Base-by-base conservation (phyloP, 202 grass and related monocot genomes). In the Zizania palustris region DNA sequence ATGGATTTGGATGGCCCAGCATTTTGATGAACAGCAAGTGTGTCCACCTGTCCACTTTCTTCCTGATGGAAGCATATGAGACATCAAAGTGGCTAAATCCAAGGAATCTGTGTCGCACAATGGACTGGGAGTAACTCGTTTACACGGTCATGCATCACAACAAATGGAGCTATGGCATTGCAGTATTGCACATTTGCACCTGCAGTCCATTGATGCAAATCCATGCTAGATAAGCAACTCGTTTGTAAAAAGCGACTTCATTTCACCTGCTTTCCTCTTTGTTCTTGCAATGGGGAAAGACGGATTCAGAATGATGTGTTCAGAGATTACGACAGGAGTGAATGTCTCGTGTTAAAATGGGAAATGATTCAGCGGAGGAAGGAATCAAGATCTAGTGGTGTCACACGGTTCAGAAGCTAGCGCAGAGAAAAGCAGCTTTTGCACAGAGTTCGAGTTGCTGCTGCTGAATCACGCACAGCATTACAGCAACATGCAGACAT, bases 341-440 rank as follows among this genome's bases (percentile, higher is more conserved):
- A 36, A 46, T 46, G 20, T 13, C 65, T 8, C 12, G 1, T 8
- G 21, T 20, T n/a, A 45, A 45, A 46, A 67, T 14, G 41, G 67
- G 13, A 56, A 75, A 68, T 68, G 71, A 75, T 83, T 60, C 34
- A 39, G n/a, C 13, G 12, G 6, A 48, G 49, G 72, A 69, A 83
- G 54, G 54, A 83, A 76, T 42, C 80, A 49, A 83, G 39, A 22
- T 41, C 34, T 40, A 60, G n/a, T 65, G 49, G 49, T 18, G 33
- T 59, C 49, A 22, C 61, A 38, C 15, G 15, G n/a, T 60, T 67
- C 50, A 59, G 41, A 40, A 18, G n/a, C 28, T 28, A 28, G 28
- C 67, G 9, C 20, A 34, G 15, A 19, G 14, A n/a, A 45, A 9
- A 48, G 15, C 39, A 15, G 20, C 6, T 60, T 60, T 50, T 3